Base-by-base conservation (phyloP, 2,329 filamentous ascomycete genomes). In the Trichoderma sp. region DNA sequence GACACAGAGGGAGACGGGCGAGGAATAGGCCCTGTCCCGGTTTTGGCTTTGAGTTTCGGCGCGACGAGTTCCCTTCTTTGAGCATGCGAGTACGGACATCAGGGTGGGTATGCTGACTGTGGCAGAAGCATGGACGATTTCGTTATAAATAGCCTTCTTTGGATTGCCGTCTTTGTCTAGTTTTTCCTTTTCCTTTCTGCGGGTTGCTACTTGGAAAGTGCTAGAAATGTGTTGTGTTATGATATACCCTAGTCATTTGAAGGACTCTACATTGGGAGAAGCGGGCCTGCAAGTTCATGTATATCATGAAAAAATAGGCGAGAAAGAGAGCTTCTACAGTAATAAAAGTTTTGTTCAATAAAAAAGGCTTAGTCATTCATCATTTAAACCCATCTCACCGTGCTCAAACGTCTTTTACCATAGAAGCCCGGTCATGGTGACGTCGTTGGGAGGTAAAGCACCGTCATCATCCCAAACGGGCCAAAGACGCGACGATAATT, bases 381-480 rank as follows among this genome's bases (percentile, higher is more conserved):
- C 18, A 24, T 24, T 49, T 5, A 49, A 24, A 4, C 10, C 43
- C 39, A 49, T 49, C 11, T 49, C 5, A 11, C 7, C 10, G 7
- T 10, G 43, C 7, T 2, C 11, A 21, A 24, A 49, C n/a, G 5
- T 43, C 7, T 7, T 18, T 37, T 1, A 21, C 21, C 10, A 5
- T 55, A 1, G 24, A n/a, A 21, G 13, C 11, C 34, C 13, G 18
- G 32, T 66, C 63, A 58, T 66, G 63, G 52, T 66, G 63, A 66
- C 63, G 63, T 66, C 63, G 63, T 26, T 18, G 49, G 14, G n/a
- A n/a, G 18, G n/a, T 39, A 34, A n/a, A 56, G 21, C 39, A 46
- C 28, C 63, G 52, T 66, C 63, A 46, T 39, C 18, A 6, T 32
- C 13, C 51, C 21, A 55, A 56, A 28, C 2, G 16, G 55, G 46